These are phyloP conservation scores for Solanum chilense DNA, from an alignment of 257 asterid genomes.

Conservation along the genomic window DNA sequence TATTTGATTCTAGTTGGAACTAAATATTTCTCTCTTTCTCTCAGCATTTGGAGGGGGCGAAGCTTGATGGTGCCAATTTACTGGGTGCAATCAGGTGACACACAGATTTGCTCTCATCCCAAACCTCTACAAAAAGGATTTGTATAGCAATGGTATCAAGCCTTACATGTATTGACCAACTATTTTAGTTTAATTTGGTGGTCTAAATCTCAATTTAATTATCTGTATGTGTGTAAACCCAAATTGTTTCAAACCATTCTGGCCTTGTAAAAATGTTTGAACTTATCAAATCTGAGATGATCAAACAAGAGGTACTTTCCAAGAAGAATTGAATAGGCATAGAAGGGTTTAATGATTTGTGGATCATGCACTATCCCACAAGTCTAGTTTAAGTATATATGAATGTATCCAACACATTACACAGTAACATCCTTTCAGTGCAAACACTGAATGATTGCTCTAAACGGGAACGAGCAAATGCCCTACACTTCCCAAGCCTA, in stretches of 20 bases:
- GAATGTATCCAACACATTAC: neutral
- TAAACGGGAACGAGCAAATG: neutral
- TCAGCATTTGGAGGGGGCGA: slow-evolving; percentile 82
- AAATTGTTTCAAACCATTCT: neutral
- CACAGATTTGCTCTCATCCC: neutral
- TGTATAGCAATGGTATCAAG: neutral
- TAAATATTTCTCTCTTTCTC: neutral
- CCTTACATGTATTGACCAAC: neutral
- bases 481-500: neutral
- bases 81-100: slow-evolving; percentile 65
- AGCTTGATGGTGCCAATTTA: slow-evolving; percentile 80
- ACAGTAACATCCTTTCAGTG: neutral
- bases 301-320: neutral
- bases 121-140: neutral
- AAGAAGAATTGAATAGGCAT: neutral
- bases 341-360: neutral
- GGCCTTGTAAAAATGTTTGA: neutral
- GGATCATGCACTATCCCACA: neutral
- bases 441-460: neutral
- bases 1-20: neutral
- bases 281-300: neutral
- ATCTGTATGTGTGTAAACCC: neutral
- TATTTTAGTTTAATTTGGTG: neutral
- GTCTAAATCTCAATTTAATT: neutral
- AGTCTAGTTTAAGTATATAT: neutral